Conservation (phyloP, 2,329 filamentous ascomycete genomes). For the Lachnellula occidentalis region DNA sequence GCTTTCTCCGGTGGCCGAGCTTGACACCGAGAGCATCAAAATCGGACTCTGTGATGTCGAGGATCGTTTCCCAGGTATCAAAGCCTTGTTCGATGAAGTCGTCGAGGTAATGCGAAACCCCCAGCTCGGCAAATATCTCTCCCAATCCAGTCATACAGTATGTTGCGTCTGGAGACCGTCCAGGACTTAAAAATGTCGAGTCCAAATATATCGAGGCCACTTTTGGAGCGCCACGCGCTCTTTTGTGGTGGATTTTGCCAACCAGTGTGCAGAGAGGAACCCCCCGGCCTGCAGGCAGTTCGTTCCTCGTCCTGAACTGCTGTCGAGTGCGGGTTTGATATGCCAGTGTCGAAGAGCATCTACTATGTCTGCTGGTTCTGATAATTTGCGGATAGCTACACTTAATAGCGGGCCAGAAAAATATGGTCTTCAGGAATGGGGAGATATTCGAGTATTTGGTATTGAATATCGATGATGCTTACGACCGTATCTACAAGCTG, state of each 20-base stretch:
- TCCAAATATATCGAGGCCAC: neutral
- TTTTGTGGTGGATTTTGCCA: neutral
- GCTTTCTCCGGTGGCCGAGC: constrained; percentile 75
- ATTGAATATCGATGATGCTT: too few species aligned
- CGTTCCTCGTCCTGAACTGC: neutral
- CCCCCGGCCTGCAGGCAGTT: neutral
- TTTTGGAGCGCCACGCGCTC: neutral
- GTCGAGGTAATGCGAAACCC: constrained; percentile 70
- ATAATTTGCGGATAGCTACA: too few species aligned
- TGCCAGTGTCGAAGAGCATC: too few species aligned
- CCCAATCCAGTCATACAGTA: constrained; percentile 49
- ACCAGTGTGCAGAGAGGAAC: neutral
- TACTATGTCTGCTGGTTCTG: too few species aligned
- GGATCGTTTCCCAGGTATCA: constrained; percentile 76
- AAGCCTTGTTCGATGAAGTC: constrained; percentile 74
- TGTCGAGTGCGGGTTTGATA: neutral
- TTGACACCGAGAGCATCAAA: constrained; percentile 72
- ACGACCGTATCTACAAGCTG: too few species aligned
- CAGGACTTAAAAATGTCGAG: constrained; percentile 16
- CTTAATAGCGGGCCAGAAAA: too few species aligned
- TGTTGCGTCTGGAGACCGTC: constrained; percentile 31
- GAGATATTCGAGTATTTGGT: too few species aligned
- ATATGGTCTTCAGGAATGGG: too few species aligned
- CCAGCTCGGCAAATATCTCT: constrained; percentile 66
- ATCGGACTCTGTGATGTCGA: constrained; percentile 80